These are phyloP conservation scores for Begonia loranthoides DNA, from an alignment of 306 rosid species.

Conservation along the genomic window DNA sequence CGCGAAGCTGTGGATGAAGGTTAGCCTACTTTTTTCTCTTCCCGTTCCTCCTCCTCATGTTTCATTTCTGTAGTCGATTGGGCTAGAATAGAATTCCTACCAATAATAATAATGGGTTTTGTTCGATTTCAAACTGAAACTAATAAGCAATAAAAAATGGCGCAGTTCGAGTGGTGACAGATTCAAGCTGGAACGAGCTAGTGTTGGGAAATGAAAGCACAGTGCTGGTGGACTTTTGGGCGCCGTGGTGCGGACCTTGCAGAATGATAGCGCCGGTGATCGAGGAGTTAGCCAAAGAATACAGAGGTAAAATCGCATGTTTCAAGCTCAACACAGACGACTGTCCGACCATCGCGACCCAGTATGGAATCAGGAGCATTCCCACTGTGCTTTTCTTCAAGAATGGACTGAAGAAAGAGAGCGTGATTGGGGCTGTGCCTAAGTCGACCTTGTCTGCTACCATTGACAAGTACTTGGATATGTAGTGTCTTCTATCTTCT, in stretches of 20 bases:
- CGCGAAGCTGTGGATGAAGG: conserved; percentile 4
- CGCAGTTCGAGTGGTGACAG: conserved; percentile 68
- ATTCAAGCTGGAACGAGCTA: conserved; percentile 55
- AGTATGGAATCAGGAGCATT: conserved; percentile 87
- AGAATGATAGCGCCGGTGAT: conserved; percentile 72
- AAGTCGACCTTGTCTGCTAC: conserved; percentile 65
- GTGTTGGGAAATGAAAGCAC: conserved; percentile 56
- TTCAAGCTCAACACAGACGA: conserved; percentile 75
- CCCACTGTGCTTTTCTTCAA: conserved; percentile 91
- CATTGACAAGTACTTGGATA: conserved; percentile 46
- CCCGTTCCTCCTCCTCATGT: background rate
- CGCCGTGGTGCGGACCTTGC: conserved; percentile 97
- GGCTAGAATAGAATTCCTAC: no score
- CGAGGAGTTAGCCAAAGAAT: conserved; percentile 68
- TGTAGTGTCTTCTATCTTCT: no score
- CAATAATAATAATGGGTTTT: no score
- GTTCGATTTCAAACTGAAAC: background rate
- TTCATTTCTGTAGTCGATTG: no score
- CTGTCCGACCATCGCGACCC: conserved; percentile 54
- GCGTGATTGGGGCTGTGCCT: conserved; percentile 82
- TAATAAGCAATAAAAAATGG: background rate
- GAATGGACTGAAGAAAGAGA: conserved; percentile 77
- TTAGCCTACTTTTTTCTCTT: background rate
- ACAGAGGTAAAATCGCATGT: conserved; percentile 56
- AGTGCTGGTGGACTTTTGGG: conserved; percentile 92